These are phyloP conservation scores for Lentinus tigrinus DNA, from an alignment of 768 basidiomycete genomes.

Conservation along the genomic window DNA sequence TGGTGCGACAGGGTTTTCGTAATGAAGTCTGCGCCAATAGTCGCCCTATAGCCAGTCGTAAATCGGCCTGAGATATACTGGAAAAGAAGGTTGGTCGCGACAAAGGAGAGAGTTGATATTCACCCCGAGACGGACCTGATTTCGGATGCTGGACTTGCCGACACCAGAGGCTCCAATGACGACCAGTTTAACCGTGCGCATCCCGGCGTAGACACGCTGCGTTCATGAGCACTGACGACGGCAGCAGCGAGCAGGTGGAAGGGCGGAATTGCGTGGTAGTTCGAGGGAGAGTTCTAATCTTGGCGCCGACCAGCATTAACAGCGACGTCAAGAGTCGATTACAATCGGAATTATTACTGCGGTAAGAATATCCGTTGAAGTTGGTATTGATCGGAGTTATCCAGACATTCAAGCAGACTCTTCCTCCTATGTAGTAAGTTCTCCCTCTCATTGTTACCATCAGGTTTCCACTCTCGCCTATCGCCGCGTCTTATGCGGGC, in stretches of 20 bases:
- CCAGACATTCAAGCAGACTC: too few relatives aligned
- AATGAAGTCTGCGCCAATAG: slow-evolving; percentile 90
- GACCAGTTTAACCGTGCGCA: slow-evolving; percentile 79
- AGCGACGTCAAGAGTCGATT: too few relatives aligned
- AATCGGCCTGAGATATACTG: slow-evolving; percentile 79
- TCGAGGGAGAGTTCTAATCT: too few relatives aligned
- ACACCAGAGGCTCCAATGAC: slow-evolving; percentile 81
- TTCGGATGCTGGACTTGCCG: slow-evolving; percentile 82
- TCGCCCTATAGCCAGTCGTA: slow-evolving; percentile 75
- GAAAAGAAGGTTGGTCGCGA: not conserved
- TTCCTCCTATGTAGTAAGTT: too few relatives aligned
- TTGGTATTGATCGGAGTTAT: too few relatives aligned
- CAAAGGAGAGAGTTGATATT: not conserved
- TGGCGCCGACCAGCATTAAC: too few relatives aligned
- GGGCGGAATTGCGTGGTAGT: not conserved
- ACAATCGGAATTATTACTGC: too few relatives aligned
- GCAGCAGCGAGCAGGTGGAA: not conserved
- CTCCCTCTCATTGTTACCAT: too few relatives aligned
- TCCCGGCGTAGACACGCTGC: slow-evolving; percentile 25
- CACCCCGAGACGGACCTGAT: slow-evolving; percentile 47
- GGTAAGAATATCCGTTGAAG: too few relatives aligned
- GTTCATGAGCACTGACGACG: slow-evolving; percentile 7
- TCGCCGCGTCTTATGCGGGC: too few relatives aligned
- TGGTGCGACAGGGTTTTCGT: slow-evolving; percentile 70
- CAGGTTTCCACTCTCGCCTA: too few relatives aligned